A percentile compares a stretch with the other conserved stretches of the same genome.
These are phyloP conservation scores for Aspergillus wentii DNA, from an alignment of 495 filamentous ascomycete species.

Conservation along the genomic window DNA sequence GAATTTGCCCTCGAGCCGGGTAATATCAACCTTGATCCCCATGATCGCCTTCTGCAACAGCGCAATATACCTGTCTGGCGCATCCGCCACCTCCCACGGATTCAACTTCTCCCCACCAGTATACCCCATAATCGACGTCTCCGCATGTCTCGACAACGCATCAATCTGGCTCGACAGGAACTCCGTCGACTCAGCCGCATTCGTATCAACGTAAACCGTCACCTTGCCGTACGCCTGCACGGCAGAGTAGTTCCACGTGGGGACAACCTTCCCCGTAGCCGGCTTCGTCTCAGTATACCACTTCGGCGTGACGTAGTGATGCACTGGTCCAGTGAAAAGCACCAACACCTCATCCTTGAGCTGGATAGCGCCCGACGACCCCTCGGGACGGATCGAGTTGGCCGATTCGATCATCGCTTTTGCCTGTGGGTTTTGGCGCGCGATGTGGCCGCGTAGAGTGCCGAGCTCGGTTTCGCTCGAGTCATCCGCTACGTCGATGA, in stretches of 20 bases:
- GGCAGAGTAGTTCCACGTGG: constrained; percentile 59
- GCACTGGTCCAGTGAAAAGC: constrained; percentile 45
- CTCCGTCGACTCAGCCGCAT: constrained; percentile 20
- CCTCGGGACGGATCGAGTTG: constrained; percentile 15
- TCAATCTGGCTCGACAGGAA: constrained; percentile 41
- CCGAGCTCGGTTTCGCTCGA: constrained; percentile 25
- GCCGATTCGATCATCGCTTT: constrained; percentile 49
- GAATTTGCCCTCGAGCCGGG: constrained; percentile 47
- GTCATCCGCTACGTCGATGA: constrained; percentile 40
- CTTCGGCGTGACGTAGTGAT: constrained; percentile 57
- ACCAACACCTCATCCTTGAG: constrained; percentile 35
- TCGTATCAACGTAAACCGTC: constrained; percentile 39
- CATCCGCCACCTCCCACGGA: constrained; percentile 46
- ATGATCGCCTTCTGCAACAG: constrained; percentile 51
- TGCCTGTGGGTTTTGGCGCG: constrained; percentile 49
- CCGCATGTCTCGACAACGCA: constrained; percentile 41
- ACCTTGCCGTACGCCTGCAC: constrained; percentile 51
- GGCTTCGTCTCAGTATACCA: constrained; percentile 57
- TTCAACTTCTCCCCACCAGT: constrained; percentile 16
- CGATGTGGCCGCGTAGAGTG: constrained; percentile 50
- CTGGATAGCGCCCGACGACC: constrained; percentile 4
- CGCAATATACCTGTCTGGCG: constrained; percentile 40
- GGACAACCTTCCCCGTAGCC: constrained; percentile 51
- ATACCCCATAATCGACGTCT: constrained; percentile 46
- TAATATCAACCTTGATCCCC: constrained; percentile 47